A percentile compares a stretch with the other conserved stretches of the same genome.
Conservation (phyloP, 208 protist species). For the Acanthamoeba castellanii region DNA sequence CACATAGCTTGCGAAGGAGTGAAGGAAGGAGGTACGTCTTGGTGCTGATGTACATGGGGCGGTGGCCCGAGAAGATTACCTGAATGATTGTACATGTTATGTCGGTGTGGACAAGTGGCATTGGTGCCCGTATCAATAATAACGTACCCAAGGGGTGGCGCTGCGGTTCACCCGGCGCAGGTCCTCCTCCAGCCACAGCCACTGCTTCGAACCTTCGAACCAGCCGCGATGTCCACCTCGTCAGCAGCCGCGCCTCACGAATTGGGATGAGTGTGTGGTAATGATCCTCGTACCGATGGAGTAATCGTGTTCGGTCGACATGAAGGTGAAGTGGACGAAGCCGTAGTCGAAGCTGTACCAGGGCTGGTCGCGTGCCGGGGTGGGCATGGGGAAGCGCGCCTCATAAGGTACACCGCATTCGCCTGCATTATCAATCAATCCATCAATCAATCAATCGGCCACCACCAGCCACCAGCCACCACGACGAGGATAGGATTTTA, state of each 20-base stretch:
- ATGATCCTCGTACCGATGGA: not conserved
- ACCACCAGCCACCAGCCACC: too few relatives aligned
- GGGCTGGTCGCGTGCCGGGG: conserved; percentile 7
- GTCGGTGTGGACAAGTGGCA: too few relatives aligned
- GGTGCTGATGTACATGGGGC: conserved; percentile 82
- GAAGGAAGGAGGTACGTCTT: not conserved
- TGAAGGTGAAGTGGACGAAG: conserved; percentile 83
- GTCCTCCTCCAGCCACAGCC: conserved; percentile 84
- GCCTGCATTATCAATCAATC: too few relatives aligned
- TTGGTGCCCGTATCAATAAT: too few relatives aligned
- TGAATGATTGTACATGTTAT: too few relatives aligned
- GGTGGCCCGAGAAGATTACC: conserved; percentile 83
- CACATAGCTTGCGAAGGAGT: too few relatives aligned
- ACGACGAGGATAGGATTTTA: too few relatives aligned
- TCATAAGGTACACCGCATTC: conserved; percentile 79
- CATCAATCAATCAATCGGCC: too few relatives aligned
- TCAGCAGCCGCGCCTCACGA: too few relatives aligned
- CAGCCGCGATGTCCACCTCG: too few relatives aligned
- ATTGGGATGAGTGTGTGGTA: too few relatives aligned
- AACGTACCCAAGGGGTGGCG: too few relatives aligned
- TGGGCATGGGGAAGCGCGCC: conserved; percentile 74
- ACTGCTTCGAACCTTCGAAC: conserved; percentile 81
- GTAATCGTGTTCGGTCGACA: conserved; percentile 84
- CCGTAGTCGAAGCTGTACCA: conserved; percentile 85
- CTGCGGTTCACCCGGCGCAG: conserved; percentile 87